Conservation (phyloP, 2,329 filamentous ascomycete genomes). For the Simplicillium sp. region DNA sequence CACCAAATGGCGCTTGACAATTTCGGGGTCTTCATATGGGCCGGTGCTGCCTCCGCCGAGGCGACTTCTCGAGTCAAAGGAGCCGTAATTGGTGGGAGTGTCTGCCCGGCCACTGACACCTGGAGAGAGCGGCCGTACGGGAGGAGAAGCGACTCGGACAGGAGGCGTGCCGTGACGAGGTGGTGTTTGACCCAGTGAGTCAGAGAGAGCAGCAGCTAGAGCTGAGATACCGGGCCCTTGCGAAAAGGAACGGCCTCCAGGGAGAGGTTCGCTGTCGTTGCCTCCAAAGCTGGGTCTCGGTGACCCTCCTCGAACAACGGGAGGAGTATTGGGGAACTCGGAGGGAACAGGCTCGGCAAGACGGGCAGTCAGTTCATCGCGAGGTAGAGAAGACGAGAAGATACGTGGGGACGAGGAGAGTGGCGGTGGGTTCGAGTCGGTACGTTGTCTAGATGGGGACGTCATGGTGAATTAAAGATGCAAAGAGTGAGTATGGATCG, state of each 20-base stretch:
- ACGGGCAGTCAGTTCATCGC: constrained; percentile 51
- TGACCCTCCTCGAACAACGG: constrained; percentile 22
- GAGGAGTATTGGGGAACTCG: constrained; percentile 22
- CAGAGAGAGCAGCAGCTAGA: constrained; percentile 76
- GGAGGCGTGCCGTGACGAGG: constrained; percentile 61
- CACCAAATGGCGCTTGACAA: constrained; percentile 82
- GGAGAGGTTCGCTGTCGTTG: constrained; percentile 50
- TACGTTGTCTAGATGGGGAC: constrained; percentile 5
- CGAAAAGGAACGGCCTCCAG: constrained; percentile 52
- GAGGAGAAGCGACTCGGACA: constrained; percentile 48
- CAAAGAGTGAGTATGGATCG: too few relatives aligned
- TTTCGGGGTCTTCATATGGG: constrained; percentile 80
- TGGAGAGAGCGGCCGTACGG: constrained; percentile 27
- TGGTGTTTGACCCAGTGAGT: constrained; percentile 60
- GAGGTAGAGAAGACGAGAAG: constrained; percentile 42
- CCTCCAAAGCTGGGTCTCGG: constrained; percentile 18
- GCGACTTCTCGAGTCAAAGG: constrained; percentile 61
- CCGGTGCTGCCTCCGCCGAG: constrained; percentile 32
- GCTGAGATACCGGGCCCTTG: constrained; percentile 79
- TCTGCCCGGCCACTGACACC: constrained; percentile 28
- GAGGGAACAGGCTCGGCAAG: constrained; percentile 47
- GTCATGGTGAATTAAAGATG: constrained; percentile 2
- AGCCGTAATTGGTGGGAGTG: constrained; percentile 72
- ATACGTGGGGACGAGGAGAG: constrained; percentile 38
- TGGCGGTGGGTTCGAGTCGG: constrained; percentile 11